These are phyloP conservation scores for Paracoccidioides lutzii DNA, from an alignment of 2,329 filamentous ascomycete species.

Conservation along the genomic window DNA sequence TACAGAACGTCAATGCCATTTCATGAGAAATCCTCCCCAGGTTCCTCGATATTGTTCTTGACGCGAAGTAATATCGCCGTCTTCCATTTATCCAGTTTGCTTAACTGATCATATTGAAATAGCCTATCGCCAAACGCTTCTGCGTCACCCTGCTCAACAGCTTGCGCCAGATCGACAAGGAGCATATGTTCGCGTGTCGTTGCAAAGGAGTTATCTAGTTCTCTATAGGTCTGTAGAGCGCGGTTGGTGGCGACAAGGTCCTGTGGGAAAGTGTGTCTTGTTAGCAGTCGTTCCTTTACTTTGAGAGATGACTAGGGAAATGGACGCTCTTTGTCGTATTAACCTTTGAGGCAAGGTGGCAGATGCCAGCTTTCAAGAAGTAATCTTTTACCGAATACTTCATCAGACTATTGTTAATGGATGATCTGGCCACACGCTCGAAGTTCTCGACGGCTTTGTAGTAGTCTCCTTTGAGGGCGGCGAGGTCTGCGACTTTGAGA, in stretches of 20 bases:
- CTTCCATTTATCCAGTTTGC: conserved; percentile 96
- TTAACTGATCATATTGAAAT: conserved; percentile 83
- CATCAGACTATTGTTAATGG: conserved; percentile 83
- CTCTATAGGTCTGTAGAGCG: conserved; percentile 69
- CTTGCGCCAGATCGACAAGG: conserved; percentile 60
- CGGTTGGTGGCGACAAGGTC: conserved; percentile 69
- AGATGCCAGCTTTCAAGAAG: conserved; percentile 85
- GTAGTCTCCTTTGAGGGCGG: conserved; percentile 72
- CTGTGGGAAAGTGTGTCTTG: conserved; percentile 14
- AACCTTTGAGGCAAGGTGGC: conserved; percentile 58
- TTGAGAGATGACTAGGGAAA: neutral
- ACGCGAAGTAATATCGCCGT: conserved; percentile 69
- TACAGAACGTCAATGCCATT: neutral
- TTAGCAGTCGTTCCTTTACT: neutral
- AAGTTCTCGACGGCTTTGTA: conserved; percentile 68
- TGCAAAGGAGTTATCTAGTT: conserved; percentile 64
- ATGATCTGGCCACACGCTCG: conserved; percentile 67
- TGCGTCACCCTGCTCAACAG: conserved; percentile 64
- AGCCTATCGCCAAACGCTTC: conserved; percentile 76
- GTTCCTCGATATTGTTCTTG: conserved; percentile 69
- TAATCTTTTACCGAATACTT: conserved; percentile 92
- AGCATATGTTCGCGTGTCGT: conserved; percentile 71
- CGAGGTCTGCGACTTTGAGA: conserved; percentile 81
- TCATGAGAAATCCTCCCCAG: conserved; percentile 56
- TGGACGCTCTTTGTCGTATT: neutral